These are phyloP conservation scores for Allium cepa DNA, from an alignment of 106 monocot species.

Conservation along the genomic window DNA sequence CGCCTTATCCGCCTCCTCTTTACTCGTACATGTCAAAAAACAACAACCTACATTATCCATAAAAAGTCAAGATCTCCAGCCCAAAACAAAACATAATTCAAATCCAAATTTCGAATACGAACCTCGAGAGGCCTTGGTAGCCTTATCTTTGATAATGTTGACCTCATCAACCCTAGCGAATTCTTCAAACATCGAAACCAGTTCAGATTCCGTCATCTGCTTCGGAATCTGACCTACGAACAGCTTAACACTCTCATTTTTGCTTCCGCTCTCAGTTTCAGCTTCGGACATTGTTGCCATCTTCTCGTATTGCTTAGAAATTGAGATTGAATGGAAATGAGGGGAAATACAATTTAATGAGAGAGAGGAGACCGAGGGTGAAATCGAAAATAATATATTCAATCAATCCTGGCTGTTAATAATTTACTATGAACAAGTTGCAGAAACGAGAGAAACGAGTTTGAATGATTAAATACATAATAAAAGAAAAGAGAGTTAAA, in stretches of 20 bases:
- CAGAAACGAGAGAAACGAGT: not conserved
- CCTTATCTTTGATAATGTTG: constrained; percentile 92
- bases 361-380: not conserved
- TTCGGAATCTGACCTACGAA: constrained; percentile 97
- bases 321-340: not conserved
- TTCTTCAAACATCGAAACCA: constrained; percentile 78
- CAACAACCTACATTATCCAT: constrained; percentile 67
- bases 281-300: not conserved
- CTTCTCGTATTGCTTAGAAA: not conserved
- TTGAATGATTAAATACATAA: not conserved
- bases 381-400: not conserved
- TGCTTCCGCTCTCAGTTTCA: not conserved
- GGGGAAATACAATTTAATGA: not conserved
- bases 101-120: not conserved
- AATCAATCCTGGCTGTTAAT: no score
- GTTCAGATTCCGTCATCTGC: constrained; percentile 81
- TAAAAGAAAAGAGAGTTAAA: not conserved
- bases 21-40: constrained; percentile 83
- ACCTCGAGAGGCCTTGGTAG: constrained; percentile 89
- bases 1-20: constrained; percentile 90
- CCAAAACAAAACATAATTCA: not conserved
- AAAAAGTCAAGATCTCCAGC: constrained; percentile 10
- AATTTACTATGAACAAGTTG: no score
- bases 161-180: constrained; percentile 90
- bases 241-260: constrained; percentile 77